Conservation (phyloP, 2,329 filamentous ascomycete genomes). For the Neopestalotiopsis rosae region DNA sequence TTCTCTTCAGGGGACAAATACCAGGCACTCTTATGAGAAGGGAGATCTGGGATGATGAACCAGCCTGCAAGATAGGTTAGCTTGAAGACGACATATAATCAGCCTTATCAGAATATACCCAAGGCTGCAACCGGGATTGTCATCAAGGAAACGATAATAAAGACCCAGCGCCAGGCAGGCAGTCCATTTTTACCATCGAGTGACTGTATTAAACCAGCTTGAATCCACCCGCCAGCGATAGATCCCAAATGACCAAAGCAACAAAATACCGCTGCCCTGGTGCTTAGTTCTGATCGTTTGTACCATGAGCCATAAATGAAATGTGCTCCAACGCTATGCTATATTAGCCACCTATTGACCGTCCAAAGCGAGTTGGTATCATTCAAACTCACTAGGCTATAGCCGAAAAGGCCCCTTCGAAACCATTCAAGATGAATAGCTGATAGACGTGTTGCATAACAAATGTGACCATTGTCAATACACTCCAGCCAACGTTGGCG, state of each 20-base stretch:
- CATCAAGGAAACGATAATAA: conserved; percentile 63
- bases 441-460: conserved; percentile 38
- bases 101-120: conserved; percentile 30
- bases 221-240: conserved; percentile 51
- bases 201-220: conserved; percentile 51
- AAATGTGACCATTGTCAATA: conserved; percentile 36
- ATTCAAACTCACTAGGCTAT: conserved; percentile 37
- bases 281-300: conserved; percentile 46
- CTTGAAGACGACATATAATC: background rate
- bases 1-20: conserved; percentile 42
- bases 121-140: conserved; percentile 58
- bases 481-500: conserved; percentile 37
- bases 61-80: conserved; percentile 36
- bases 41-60: conserved; percentile 50
- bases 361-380: conserved; percentile 25
- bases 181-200: conserved; percentile 36
- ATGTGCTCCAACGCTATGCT: conserved; percentile 43
- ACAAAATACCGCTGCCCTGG: conserved; percentile 46
- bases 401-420: conserved; percentile 39
- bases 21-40: conserved; percentile 45
- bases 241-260: conserved; percentile 49
- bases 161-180: conserved; percentile 47
- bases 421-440: conserved; percentile 40
- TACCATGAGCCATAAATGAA: conserved; percentile 52
- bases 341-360: conserved; percentile 20